phyloP scores from a whole-genome alignment of 208 protist genomes.

The Naegleria lovaniensis region DNA sequence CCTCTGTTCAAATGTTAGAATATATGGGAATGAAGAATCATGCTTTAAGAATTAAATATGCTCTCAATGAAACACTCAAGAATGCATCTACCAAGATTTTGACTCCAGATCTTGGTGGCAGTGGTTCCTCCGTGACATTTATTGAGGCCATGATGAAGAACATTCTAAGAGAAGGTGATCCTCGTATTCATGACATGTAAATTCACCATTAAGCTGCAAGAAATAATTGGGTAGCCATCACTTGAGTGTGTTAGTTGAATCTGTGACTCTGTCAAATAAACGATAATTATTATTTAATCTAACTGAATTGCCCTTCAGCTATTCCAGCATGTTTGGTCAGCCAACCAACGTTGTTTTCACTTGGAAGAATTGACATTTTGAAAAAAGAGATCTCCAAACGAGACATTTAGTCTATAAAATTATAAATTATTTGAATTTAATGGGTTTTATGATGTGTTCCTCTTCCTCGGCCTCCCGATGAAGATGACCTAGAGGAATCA shows the following conservation, averaged over 20 bases:
- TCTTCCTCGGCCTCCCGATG: background rate
- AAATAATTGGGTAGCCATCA: no score
- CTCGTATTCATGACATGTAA: background rate
- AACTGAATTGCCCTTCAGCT: no score
- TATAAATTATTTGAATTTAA: no score
- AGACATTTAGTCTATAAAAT: no score
- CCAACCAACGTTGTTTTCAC: no score
- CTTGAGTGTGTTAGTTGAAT: no score
- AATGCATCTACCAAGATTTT: background rate
- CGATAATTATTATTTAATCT: no score
- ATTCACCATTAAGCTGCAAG: background rate
- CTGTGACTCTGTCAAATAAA: no score
- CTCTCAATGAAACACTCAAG: background rate
- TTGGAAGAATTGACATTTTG: no score
- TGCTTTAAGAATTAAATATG: background rate
- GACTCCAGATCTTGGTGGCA: conserved; percentile 9
- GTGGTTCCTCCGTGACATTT: background rate
- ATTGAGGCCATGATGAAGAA: background rate
- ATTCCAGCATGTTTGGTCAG: no score
- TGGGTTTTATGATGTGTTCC: background rate
- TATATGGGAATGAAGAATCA: background rate
- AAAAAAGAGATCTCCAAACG: no score
- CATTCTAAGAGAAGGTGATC: background rate
- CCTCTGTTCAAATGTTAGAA: background rate
- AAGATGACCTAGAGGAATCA: background rate